Conservation (phyloP, 202 grass and related monocot species). For the Schoenoplectus triqueter region DNA sequence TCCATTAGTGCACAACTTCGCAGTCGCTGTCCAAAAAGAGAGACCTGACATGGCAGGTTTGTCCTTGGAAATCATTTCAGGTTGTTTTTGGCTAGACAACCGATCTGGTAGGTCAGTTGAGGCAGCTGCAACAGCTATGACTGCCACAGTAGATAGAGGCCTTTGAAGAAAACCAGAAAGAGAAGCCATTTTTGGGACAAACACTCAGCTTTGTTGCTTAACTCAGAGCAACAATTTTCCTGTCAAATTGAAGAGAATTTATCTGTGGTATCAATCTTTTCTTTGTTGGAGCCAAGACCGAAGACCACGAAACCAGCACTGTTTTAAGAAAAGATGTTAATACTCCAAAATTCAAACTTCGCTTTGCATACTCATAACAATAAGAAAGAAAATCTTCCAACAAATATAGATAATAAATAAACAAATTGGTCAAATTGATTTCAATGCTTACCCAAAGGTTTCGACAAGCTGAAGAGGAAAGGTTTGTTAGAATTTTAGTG, state of each 20-base stretch:
- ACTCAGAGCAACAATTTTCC: constrained; percentile 17
- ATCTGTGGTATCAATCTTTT: constrained; percentile 13
- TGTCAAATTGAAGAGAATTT: background rate
- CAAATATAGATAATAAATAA: background rate
- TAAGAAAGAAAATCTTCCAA: background rate
- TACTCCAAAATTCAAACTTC: constrained; percentile 43
- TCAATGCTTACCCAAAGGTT: constrained; percentile 35
- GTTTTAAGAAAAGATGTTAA: background rate
- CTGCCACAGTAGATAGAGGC: constrained; percentile 76
- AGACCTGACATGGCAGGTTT: constrained; percentile 33
- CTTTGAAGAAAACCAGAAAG: constrained; percentile 64
- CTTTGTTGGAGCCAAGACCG: constrained; percentile 37
- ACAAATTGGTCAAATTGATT: constrained; percentile 14
- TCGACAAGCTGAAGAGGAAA: constrained; percentile 40
- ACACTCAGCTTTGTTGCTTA: constrained; percentile 28
- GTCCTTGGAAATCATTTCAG: constrained; percentile 26
- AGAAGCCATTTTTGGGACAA: constrained; percentile 56
- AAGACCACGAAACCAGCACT: constrained; percentile 5
- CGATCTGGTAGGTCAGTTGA: constrained; percentile 64
- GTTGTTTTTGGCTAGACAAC: constrained; percentile 45
- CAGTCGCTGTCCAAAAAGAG: constrained; percentile 32
- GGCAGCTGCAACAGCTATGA: constrained; percentile 60
- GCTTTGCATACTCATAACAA: constrained; percentile 5
- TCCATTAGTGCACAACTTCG: constrained; percentile 7
- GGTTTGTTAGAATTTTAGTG: constrained; percentile 21